phyloP scores from a whole-genome alignment of 2,329 filamentous ascomycete genomes.

The Talaromyces sp. region DNA sequence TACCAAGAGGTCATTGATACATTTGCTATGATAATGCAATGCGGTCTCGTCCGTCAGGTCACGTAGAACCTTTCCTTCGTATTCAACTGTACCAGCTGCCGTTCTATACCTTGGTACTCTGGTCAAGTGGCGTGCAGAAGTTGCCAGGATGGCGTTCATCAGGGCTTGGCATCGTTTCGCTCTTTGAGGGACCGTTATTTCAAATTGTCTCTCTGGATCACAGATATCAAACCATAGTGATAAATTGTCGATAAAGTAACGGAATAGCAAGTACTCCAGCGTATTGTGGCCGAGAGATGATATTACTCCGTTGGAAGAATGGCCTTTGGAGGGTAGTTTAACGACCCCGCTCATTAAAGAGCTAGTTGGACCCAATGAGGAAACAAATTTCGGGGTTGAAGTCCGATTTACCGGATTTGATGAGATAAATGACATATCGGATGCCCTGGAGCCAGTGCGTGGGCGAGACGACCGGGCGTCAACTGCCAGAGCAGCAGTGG shows the following conservation, averaged over 20 bases:
- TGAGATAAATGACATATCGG: background rate
- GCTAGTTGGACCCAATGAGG: background rate
- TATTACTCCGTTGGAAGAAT: background rate
- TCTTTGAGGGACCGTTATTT: background rate
- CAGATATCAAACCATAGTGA: background rate
- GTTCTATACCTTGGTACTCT: conserved; percentile 21
- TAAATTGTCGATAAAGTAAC: background rate
- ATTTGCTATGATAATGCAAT: conserved; percentile 38
- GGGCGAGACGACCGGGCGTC: background rate
- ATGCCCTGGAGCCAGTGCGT: background rate
- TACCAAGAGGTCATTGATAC: conserved; percentile 36
- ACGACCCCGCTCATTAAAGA: background rate
- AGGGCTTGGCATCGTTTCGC: conserved; percentile 20
- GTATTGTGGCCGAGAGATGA: background rate
- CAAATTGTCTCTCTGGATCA: background rate
- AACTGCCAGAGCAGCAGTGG: background rate
- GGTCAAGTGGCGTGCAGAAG: conserved; percentile 34
- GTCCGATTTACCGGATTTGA: background rate
- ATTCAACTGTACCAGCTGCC: background rate
- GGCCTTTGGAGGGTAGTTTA: background rate
- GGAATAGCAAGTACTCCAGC: background rate
- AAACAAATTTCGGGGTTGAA: background rate
- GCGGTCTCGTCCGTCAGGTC: conserved; percentile 26
- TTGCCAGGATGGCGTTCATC: conserved; percentile 34
- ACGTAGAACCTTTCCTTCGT: background rate